Evolutionary conservation across 1,139 yeast genomes (phyloP), one percentile per base, ranked within the genome.

Genomic region (Blastobotrys niveus): DNA sequence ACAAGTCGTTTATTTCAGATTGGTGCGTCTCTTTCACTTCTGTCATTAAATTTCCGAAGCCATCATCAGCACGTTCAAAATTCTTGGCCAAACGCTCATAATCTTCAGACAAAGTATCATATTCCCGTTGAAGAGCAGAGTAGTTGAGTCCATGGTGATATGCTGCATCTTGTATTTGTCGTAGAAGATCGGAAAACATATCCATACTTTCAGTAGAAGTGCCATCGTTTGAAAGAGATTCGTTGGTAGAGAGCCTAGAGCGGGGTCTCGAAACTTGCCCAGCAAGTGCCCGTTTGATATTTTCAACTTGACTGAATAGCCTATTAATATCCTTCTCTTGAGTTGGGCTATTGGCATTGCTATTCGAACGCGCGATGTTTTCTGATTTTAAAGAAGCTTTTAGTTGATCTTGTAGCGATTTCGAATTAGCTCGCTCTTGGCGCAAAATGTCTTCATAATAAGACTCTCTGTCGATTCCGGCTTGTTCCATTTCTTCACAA

Each of bases 131-230:
- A 7, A 46, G 35, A 21, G 39, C 26, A 3, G 42, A 27, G 19
- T 29, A 36, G 9, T 34, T 40, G 2, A 43, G 22, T 29, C 24
- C 38, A 22, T 40, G 34, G 10, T 33, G 20, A 27, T 29, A 30
- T 1, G 49, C 49, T 8, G 46, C 49, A n/a, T 46, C 49, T 29
- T 46, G 46, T 7, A 46, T 40, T 24, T 46, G 49, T 14, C 26
- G 24, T 31, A 46, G 19, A 19, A 46, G 19, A 12, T 42, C 46
- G 20, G 44, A 35, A n/a, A 42, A 25, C 15, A 25, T 29, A 7
- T 43, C 46, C 20, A 33, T 24, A 18, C 29, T 31, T 7, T 18
- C 29, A 8, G 15, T 8, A 5, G 15, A 14, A 15, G 19, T 24
- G 19, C 10, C 29, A n/a, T 5, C 6, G 20, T 31, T 36, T 7